These are phyloP conservation scores for Euphorbia celastroides DNA, from an alignment of 441 rosid genomes.

Conservation along the genomic window DNA sequence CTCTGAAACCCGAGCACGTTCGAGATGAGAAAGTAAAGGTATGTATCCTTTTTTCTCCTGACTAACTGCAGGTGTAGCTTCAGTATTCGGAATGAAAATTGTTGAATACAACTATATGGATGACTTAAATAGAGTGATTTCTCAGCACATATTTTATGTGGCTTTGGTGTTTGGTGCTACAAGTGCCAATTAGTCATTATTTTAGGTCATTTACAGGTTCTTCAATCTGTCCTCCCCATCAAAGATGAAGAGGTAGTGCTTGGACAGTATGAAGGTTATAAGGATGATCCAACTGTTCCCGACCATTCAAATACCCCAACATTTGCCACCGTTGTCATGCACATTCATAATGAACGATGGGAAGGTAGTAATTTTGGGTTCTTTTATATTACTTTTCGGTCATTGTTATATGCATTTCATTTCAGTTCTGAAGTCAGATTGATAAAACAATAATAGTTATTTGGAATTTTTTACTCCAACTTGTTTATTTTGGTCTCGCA, in stretches of 20 bases:
- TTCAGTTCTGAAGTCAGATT: no score
- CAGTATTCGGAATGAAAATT: background rate
- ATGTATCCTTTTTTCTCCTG: conserved; percentile 5
- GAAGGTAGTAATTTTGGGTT: conserved; percentile 54
- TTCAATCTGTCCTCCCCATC: conserved; percentile 86
- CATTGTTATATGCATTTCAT: background rate
- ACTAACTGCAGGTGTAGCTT: background rate
- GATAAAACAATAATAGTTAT: no score
- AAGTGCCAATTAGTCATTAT: conserved; percentile 18
- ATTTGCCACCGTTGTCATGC: conserved; percentile 79
- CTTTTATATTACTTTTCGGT: background rate
- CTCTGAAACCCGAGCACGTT: conserved; percentile 93
- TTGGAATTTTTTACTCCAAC: no score
- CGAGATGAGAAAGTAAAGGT: conserved; percentile 99
- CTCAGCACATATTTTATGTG: background rate
- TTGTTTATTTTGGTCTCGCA: conserved; percentile 25
- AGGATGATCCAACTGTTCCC: conserved; percentile 91
- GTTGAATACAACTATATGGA: background rate
- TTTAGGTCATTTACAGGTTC: conserved; percentile 58
- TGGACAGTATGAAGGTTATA: conserved; percentile 92
- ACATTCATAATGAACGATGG: conserved; percentile 96
- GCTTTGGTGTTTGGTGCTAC: conserved; percentile 10
- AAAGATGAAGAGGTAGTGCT: conserved; percentile 90
- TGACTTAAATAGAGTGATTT: background rate
- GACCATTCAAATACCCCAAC: conserved; percentile 90